Percentiles rank a stretch among this genome's conserved stretches.
Conservation (phyloP, 2,329 filamentous ascomycete genomes). For the Colletotrichum tabaci region DNA sequence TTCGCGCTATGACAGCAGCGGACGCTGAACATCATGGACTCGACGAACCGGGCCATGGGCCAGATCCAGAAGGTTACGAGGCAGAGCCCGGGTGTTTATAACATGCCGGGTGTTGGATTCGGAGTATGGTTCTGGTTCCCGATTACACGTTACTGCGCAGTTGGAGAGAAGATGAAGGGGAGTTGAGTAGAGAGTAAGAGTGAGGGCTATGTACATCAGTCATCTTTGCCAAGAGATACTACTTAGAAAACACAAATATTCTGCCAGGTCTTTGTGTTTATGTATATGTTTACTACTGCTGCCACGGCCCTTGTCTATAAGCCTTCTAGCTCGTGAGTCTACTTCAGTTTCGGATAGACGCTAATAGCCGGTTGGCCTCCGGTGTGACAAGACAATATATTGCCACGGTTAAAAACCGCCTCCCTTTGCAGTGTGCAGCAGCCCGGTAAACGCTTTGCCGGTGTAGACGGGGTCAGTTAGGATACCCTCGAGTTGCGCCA, state of each 20-base stretch:
- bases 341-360: conserved; percentile 28
- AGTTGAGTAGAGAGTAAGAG: conserved; percentile 50
- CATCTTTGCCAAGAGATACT: too few species aligned
- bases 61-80: too few species aligned
- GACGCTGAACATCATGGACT: too few species aligned
- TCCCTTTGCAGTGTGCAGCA: conserved; percentile 27
- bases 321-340: background rate
- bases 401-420: conserved; percentile 28
- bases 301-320: too few species aligned
- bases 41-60: too few species aligned
- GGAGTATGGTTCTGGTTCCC: conserved; percentile 32
- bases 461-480: conserved; percentile 37
- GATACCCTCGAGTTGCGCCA: conserved; percentile 37
- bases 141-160: conserved; percentile 44
- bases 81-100: too few species aligned
- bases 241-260: too few species aligned
- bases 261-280: too few species aligned
- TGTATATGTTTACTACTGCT: too few species aligned
- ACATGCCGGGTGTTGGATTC: too few species aligned
- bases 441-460: conserved; percentile 39
- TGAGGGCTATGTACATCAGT: too few species aligned
- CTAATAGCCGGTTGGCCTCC: conserved; percentile 40
- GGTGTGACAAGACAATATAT: conserved; percentile 41
- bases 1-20: too few species aligned
- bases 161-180: conserved; percentile 54